Conservation (phyloP, 306 rosid species). For the Luffa aegyptiaca region DNA sequence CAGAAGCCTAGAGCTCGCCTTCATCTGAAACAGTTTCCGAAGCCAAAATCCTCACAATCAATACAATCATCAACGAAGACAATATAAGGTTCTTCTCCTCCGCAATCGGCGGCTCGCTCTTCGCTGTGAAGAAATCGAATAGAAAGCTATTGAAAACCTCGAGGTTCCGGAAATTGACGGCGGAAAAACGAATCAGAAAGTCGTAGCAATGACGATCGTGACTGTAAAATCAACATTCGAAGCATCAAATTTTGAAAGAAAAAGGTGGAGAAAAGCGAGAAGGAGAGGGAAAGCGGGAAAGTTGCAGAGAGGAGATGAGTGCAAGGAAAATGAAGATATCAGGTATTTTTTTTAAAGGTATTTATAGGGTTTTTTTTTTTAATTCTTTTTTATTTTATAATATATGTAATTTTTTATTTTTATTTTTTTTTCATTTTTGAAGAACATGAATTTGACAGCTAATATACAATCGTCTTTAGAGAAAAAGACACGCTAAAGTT, state of each 20-base stretch:
- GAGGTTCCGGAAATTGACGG: not conserved
- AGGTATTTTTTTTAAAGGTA: too few relatives aligned
- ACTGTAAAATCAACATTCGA: not conserved
- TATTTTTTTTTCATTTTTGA: too few relatives aligned
- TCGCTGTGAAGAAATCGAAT: not conserved
- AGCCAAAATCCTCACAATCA: not conserved
- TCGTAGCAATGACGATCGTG: not conserved
- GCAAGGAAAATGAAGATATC: not conserved
- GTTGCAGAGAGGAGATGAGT: not conserved
- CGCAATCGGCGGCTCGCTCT: not conserved
- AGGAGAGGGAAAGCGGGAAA: not conserved
- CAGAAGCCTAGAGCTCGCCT: not conserved
- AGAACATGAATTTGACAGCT: too few relatives aligned
- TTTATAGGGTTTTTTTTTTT: too few relatives aligned
- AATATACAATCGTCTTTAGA: too few relatives aligned
- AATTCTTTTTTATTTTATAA: too few relatives aligned
- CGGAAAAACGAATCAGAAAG: not conserved
- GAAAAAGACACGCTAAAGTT: too few relatives aligned
- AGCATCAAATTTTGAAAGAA: not conserved
- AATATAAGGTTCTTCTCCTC: not conserved
- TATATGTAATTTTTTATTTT: too few relatives aligned
- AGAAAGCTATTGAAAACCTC: not conserved
- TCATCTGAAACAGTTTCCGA: not conserved
- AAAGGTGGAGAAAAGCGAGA: too few relatives aligned
- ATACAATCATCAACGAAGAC: not conserved